phyloP scores from a whole-genome alignment of 2,329 filamentous ascomycete species.

The Sporothrix humicola region DNA sequence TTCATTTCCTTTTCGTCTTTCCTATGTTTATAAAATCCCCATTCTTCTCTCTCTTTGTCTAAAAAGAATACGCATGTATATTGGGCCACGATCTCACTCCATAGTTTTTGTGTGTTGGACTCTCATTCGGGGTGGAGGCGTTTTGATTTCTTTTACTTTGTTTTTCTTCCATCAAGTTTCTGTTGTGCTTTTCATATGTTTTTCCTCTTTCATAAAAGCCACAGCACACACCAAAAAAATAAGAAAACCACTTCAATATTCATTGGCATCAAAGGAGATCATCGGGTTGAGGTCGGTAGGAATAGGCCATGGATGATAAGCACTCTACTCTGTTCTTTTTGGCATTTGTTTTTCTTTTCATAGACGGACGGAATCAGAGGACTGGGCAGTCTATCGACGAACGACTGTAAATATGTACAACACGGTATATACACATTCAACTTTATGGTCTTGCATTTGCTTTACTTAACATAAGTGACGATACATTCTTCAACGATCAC shows the following conservation, averaged over 20 bases:
- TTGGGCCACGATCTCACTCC: conserved; percentile 17
- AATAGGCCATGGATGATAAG: not conserved
- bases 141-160: not conserved
- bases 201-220: conserved; percentile 9
- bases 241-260: conserved; percentile 11
- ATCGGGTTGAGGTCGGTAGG: not conserved
- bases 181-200: not conserved
- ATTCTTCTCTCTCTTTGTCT: conserved; percentile 25
- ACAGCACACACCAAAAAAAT: conserved; percentile 25
- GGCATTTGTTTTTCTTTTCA: not conserved
- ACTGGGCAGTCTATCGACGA: not conserved
- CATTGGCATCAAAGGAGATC: not conserved
- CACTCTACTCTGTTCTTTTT: conserved; percentile 23
- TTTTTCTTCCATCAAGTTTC: not conserved
- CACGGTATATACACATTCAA: conserved; percentile 19
- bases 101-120: conserved; percentile 21
- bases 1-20: not conserved
- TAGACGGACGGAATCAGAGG: not conserved
- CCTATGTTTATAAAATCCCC: conserved; percentile 28
- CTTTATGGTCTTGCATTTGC: not conserved
- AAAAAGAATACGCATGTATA: conserved; percentile 14
- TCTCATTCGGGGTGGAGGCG: conserved; percentile 28
- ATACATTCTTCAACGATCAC: no score
- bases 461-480: not conserved
- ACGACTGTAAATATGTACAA: conserved; percentile 30